phyloP scores from a whole-genome alignment of 441 rosid genomes.

The Erodium texanum region DNA sequence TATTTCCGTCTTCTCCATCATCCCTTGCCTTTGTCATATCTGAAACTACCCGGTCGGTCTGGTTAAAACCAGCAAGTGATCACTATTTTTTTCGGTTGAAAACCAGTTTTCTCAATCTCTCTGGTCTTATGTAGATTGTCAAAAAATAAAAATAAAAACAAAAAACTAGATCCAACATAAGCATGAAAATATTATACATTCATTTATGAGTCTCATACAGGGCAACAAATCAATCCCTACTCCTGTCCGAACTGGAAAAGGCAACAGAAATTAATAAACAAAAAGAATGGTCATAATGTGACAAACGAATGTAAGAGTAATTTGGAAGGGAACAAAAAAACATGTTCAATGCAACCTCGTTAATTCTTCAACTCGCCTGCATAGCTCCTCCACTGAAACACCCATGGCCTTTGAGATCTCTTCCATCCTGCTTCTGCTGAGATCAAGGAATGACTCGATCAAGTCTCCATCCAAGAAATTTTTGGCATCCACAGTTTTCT shows the following conservation, averaged over 20 bases:
- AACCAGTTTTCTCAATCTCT: no score
- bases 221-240: background rate
- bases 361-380: conserved; percentile 79
- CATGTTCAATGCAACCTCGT: conserved; percentile 67
- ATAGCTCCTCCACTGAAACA: conserved; percentile 76
- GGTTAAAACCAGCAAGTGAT: no score
- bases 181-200: background rate
- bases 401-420: conserved; percentile 59
- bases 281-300: background rate
- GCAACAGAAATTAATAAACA: background rate
- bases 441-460: conserved; percentile 78
- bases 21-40: no score
- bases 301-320: background rate
- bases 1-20: no score
- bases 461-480: conserved; percentile 84
- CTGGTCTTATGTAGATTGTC: no score
- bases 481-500: conserved; percentile 65
- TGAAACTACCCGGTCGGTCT: no score
- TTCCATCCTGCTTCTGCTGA: conserved; percentile 66
- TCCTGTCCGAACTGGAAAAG: background rate
- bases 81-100: no score
- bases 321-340: background rate
- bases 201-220: background rate
- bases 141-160: no score
- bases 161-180: no score